phyloP scores from a whole-genome alignment of 192 early-diverging fungal species.

The Coemansia furcata region DNA sequence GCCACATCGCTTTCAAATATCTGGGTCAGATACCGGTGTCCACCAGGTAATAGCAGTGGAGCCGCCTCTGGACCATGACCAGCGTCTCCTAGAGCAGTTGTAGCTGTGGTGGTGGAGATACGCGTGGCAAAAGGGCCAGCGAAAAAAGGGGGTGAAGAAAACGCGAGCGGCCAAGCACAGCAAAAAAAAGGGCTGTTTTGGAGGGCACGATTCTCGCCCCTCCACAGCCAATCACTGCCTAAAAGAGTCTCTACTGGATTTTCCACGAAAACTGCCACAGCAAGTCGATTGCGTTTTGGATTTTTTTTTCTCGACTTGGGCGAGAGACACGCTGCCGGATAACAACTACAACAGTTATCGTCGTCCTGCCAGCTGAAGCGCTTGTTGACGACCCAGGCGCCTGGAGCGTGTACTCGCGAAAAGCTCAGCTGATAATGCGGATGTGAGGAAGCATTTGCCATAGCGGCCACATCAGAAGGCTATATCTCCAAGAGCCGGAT shows the following conservation, averaged over 20 bases:
- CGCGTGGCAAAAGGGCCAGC: not conserved
- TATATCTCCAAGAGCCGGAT: not conserved
- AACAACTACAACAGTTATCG: not conserved
- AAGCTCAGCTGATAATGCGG: not conserved
- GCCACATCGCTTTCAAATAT: too few species aligned
- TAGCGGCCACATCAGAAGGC: not conserved
- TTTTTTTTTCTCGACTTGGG: conserved; percentile 4
- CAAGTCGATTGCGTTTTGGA: conserved; percentile 1
- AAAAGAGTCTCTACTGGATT: conserved; percentile 21
- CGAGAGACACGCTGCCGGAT: not conserved
- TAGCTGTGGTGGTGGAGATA: not conserved
- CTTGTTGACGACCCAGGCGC: not conserved
- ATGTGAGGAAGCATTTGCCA: not conserved
- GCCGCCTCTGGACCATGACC: not conserved
- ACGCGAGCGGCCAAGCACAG: not conserved
- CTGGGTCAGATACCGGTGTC: not conserved
- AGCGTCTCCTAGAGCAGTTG: not conserved
- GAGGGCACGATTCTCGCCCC: not conserved
- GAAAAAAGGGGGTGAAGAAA: conserved; percentile 4
- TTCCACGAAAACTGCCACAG: not conserved
- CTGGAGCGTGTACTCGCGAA: not conserved
- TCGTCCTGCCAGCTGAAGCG: not conserved
- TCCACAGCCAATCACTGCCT: conserved; percentile 33
- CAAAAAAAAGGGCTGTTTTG: not conserved
- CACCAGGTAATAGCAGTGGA: not conserved